These are phyloP conservation scores for Syzygium aromaticum DNA, from an alignment of 345 rosid species.

Conservation along the genomic window DNA sequence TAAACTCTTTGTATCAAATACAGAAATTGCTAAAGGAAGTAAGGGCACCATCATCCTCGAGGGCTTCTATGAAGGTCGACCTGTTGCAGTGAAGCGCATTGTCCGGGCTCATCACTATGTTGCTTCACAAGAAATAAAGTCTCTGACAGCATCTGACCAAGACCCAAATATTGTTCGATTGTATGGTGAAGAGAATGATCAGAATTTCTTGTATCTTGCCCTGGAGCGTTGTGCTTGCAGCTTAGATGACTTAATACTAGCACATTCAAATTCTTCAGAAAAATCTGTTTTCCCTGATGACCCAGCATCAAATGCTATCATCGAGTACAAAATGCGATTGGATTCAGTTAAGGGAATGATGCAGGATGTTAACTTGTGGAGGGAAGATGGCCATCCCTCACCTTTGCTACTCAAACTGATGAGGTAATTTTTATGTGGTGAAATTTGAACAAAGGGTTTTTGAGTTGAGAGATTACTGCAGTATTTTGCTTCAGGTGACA, in stretches of 20 bases:
- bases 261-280: constrained; percentile 23
- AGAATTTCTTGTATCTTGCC: constrained; percentile 82
- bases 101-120: constrained; percentile 73
- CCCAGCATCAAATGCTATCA: constrained; percentile 17
- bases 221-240: constrained; percentile 77
- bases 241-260: constrained; percentile 61
- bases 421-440: constrained; percentile 39
- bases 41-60: constrained; percentile 83
- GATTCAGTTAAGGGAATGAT: constrained; percentile 28
- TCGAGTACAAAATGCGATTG: constrained; percentile 7
- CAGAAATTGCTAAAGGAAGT: constrained; percentile 89
- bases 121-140: constrained; percentile 86
- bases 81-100: constrained; percentile 93
- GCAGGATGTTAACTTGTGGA: constrained; percentile 55
- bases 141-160: constrained; percentile 81
- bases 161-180: constrained; percentile 86
- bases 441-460: background rate
- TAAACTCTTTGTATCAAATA: constrained; percentile 58
- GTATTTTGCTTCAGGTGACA: background rate
- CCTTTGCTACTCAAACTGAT: constrained; percentile 55
- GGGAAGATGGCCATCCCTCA: constrained; percentile 63
- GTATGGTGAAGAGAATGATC: constrained; percentile 91
- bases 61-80: constrained; percentile 80
- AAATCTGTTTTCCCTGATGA: constrained; percentile 14
- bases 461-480: background rate